Percentiles rank a stretch among this genome's conserved stretches.
These are phyloP conservation scores for Pinus tabuliformis DNA, from an alignment of 75 land plant species.

Conservation along the genomic window DNA sequence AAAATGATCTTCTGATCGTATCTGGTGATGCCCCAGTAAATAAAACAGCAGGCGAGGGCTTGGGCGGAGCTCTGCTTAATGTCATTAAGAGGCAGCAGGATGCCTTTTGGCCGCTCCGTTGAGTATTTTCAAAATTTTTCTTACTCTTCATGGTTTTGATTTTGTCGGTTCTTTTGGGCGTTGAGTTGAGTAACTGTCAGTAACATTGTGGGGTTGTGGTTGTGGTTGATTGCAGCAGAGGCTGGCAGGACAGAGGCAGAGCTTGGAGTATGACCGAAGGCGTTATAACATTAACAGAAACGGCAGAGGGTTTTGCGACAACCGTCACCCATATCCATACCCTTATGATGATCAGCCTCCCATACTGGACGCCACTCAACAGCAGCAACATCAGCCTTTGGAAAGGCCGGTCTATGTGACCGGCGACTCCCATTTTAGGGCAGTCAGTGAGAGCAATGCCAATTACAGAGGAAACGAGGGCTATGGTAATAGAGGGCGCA, in stretches of 20 bases:
- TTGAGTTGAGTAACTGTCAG: neutral
- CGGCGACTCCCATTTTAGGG: slow-evolving; percentile 26
- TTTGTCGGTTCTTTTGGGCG: neutral
- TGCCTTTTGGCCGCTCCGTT: neutral
- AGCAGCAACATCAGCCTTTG: neutral
- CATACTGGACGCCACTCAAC: neutral
- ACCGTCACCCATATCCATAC: neutral
- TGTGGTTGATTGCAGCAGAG: neutral
- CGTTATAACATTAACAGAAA: neutral
- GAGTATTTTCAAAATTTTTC: neutral
- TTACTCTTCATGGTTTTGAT: neutral
- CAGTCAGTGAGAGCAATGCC: slow-evolving; percentile 16
- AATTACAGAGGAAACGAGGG: slow-evolving; percentile 21
- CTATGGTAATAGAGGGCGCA: slow-evolving; percentile 3
- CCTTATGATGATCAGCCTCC: neutral
- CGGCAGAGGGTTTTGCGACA: slow-evolving; percentile 1
- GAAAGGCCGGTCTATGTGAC: slow-evolving; percentile 15
- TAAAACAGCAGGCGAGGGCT: too few relatives aligned
- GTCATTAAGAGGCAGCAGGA: neutral
- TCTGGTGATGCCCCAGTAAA: too few relatives aligned
- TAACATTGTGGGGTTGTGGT: neutral
- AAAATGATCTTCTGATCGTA: too few relatives aligned
- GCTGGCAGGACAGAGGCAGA: slow-evolving; percentile 6
- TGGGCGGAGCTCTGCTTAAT: neutral
- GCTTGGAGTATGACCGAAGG: slow-evolving; percentile 1